A percentile compares a stretch with the other conserved stretches of the same genome.
Evolutionary conservation across 2,329 filamentous ascomycete genomes (phyloP).

Genomic region (Fusarium coffeatum): DNA sequence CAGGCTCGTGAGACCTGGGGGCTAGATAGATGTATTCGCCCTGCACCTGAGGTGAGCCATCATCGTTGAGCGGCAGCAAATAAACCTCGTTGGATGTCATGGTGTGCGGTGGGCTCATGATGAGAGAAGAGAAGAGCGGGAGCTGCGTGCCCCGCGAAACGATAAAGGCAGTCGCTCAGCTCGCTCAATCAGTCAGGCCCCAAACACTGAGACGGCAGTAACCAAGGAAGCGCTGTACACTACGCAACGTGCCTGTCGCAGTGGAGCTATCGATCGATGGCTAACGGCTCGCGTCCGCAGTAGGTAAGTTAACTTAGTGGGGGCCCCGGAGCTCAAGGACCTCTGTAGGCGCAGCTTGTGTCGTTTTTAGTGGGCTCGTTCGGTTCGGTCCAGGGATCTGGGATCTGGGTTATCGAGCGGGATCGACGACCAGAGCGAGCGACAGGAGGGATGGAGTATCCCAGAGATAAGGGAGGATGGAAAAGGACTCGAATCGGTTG

Average conservation of each 20-base stretch:
- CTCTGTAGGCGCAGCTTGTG: slow-evolving; percentile 30
- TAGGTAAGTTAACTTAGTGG: slow-evolving; percentile 34
- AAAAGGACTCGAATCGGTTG: slow-evolving; percentile 18
- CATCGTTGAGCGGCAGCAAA: slow-evolving; percentile 88
- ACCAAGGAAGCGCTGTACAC: slow-evolving; percentile 38
- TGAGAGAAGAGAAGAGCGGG: slow-evolving; percentile 49
- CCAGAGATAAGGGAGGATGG: slow-evolving; percentile 27
- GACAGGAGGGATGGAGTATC: slow-evolving; percentile 19
- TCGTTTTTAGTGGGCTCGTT: slow-evolving; percentile 37
- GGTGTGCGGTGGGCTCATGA: slow-evolving; percentile 67
- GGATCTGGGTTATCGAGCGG: slow-evolving; percentile 40
- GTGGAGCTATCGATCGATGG: slow-evolving; percentile 38
- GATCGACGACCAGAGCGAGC: slow-evolving; percentile 38
- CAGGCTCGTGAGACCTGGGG: slow-evolving; percentile 76
- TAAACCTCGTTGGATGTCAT: slow-evolving; percentile 81
- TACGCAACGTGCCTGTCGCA: slow-evolving; percentile 33
- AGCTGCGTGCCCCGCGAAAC: slow-evolving; percentile 46
- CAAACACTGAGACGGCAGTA: slow-evolving; percentile 34
- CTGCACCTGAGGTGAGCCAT: slow-evolving; percentile 89
- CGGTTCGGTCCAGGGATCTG: slow-evolving; percentile 37
- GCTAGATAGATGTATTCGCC: slow-evolving; percentile 94
- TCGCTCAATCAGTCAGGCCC: background rate
- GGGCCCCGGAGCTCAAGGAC: slow-evolving; percentile 24
- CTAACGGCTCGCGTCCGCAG: slow-evolving; percentile 37
- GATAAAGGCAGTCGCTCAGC: slow-evolving; percentile 39